Evolutionary conservation across 768 basidiomycete genomes (phyloP), one percentile per base, ranked within the genome.

Genomic region (Amanita exitialis): DNA sequence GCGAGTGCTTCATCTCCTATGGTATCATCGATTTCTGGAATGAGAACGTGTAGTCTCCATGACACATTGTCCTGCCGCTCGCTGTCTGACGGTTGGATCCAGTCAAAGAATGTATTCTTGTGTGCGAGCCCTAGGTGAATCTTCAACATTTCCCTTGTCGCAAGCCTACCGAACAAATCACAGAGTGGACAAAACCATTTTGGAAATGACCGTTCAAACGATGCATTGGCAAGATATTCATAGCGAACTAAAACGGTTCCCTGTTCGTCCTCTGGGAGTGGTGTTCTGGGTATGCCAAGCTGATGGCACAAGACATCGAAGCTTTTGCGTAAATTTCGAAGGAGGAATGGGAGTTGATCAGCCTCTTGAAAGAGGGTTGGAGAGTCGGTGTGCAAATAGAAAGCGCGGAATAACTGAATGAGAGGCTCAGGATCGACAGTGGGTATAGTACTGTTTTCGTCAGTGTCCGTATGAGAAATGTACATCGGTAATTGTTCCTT

Each of bases 341-440:
- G 65, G 18, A 82, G 66, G 58, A 85, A 86, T 0, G 83, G 83
- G 4, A 83, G 68, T 46, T 65, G 66, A 13, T 54, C 56, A 9
- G 65, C 64, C 20, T 58, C 60, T 32, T 70, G 69, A 62, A 77
- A 66, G 16, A 67, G 68, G 38, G 69, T 53, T 3, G 60, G 56
- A 1, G 66, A 53, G 1, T 64, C 57, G 0, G 63, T 62, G 15
- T 73, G 51, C 10, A 53, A 52, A 47, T 72, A 65, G 10, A 76
- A 53, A 10, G 65, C 66, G 4, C 62, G 51, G 25, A 74, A 34
- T 38, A 78, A 62, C 2, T 61, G 53, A 3, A 64, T 63, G 12
- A 67, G 59, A 20, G 73, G 70, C 3, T 53, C 53, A 15, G 21
- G n/a, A 16, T 41, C 49, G 25, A 32, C 45, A 25, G 37, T 30